phyloP scores from a whole-genome alignment of 768 basidiomycete genomes.

The Dioszegia aurantiaca region DNA sequence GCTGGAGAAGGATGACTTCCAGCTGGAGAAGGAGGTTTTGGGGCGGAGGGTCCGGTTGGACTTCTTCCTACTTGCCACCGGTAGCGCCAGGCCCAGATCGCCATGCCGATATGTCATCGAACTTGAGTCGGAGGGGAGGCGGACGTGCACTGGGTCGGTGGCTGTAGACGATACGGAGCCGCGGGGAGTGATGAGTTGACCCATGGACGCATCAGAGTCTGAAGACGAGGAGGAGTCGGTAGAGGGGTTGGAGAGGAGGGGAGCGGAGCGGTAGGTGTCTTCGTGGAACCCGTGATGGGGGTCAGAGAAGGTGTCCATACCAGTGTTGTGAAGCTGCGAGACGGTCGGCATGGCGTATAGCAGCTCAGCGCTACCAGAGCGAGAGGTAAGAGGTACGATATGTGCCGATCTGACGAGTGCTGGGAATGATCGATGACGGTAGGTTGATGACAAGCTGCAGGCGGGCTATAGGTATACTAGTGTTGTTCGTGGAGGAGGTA shows the following conservation, averaged over 20 bases:
- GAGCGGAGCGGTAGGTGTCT: background rate
- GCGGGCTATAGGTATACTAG: too few species aligned
- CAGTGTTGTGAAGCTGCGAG: background rate
- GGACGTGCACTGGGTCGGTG: background rate
- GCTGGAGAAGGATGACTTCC: constrained; percentile 2
- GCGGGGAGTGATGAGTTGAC: constrained; percentile 4
- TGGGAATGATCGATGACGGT: too few species aligned
- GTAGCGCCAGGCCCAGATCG: background rate
- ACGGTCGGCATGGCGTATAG: background rate
- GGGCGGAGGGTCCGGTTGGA: constrained; percentile 2
- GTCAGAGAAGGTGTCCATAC: background rate
- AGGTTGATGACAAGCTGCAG: too few species aligned
- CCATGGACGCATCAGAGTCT: background rate
- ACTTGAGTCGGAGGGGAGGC: background rate
- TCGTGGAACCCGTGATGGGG: background rate
- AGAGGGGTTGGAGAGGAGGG: constrained; percentile 7
- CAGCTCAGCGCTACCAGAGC: constrained; percentile 1
- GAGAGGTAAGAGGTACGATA: background rate
- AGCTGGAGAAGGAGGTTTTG: constrained; percentile 9
- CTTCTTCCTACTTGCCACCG: background rate
- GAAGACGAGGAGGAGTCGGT: constrained; percentile 8
- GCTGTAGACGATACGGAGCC: constrained; percentile 1
- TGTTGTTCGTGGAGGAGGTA: too few species aligned
- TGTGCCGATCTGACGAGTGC: too few species aligned
- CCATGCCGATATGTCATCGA: background rate